Evolutionary conservation across 768 basidiomycete species (phyloP), one percentile per base, ranked within the genome.

Genomic region (Tremella yokohamensis): DNA sequence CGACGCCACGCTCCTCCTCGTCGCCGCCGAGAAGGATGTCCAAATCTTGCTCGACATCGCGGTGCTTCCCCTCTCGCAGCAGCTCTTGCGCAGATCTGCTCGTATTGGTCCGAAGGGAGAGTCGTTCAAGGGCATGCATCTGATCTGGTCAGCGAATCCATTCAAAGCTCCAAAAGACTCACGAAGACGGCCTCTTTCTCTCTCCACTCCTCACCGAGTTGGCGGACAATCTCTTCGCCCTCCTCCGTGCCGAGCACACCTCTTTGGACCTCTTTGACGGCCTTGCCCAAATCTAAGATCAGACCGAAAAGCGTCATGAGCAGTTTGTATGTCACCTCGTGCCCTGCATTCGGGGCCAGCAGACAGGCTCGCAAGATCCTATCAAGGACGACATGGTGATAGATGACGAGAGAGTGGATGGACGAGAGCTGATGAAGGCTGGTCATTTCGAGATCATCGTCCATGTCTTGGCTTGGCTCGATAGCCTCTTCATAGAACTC

Each of bases 151-250:
- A 18, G 25, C 15, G 8, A 12, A 45, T 19, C 29, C 13, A 15
- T 47, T 37, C 24, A 24, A 24, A 16, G 11, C 24, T 18, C 1
- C 24, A 11, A 20, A 15, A 26, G 15, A 69, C 70, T 65, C 44
- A 72, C 70, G 58, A 72, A 72, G 2, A 72, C 61, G 20, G 3
- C 26, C 47, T 69, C 60, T 42, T 64, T 64, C 58, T 69, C 70
- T 6, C 60, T 40, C 67, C 66, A 72, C 49, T 69, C 67, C 18
- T 42, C 29, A 15, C 47, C 34, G 12, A 69, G 48, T 15, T 15
- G 42, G 25, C 29, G 22, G 2, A 67, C 40, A 45, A 47, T 60
- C 55, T 65, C 62, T 22, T 20, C 20, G 3, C 61, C 70, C 2
- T 59, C 59, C 18, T 57, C 25, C 37, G 40, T 37, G 1, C 40